Conservation (phyloP, 768 basidiomycete genomes). For the Serpula lacrymans region DNA sequence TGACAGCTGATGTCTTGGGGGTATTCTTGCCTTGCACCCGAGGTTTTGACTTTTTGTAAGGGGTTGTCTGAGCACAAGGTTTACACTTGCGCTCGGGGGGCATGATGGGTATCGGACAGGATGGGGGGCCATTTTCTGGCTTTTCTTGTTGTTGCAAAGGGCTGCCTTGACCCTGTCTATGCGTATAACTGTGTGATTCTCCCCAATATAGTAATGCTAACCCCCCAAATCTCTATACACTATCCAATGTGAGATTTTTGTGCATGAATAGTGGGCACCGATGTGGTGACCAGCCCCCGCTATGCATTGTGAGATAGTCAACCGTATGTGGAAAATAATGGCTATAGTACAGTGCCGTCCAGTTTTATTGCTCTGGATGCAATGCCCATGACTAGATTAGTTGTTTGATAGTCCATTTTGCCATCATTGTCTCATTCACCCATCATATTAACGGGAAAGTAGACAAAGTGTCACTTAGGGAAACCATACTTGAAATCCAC, state of each 20-base stretch:
- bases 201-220: slow-evolving; percentile 3
- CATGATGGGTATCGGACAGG: not conserved
- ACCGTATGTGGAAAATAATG: too few species aligned
- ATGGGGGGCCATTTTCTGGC: not conserved
- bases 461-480: slow-evolving; percentile 45
- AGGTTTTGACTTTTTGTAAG: too few species aligned
- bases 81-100: too few species aligned
- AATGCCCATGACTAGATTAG: slow-evolving; percentile 53
- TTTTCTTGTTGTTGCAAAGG: not conserved
- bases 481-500: slow-evolving; percentile 20
- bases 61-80: too few species aligned
- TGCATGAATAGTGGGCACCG: too few species aligned
- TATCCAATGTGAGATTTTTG: slow-evolving; percentile 5
- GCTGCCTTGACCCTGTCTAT: not conserved
- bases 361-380: slow-evolving; percentile 39
- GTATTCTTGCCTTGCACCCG: too few species aligned
- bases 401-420: slow-evolving; percentile 4
- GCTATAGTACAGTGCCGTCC: slow-evolving; percentile 58
- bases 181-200: too few species aligned
- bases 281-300: not conserved
- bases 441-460: slow-evolving; percentile 46
- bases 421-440: too few species aligned
- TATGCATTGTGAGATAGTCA: too few species aligned
- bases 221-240: not conserved
- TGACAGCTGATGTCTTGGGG: too few species aligned